Conservation (phyloP, 75 land plant species). For the Isoetes taiwanensis region DNA sequence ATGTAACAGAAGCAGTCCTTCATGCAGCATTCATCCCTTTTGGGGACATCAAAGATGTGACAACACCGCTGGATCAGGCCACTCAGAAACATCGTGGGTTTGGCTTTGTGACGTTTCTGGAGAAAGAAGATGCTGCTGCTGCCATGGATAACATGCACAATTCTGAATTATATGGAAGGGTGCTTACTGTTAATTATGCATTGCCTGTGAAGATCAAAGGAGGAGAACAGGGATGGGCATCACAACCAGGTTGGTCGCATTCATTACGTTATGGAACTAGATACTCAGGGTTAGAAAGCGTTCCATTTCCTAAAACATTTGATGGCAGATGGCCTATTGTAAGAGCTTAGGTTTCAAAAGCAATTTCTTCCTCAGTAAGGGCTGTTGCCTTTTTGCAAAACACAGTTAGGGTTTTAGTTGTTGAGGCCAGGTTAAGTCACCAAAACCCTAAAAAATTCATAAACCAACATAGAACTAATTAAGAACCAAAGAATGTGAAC, state of each 20-base stretch:
- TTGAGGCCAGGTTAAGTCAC: no score
- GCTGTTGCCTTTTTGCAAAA: no score
- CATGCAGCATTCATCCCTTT: conserved; percentile 94
- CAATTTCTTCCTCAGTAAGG: no score
- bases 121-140: conserved; percentile 85
- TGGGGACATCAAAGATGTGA: conserved; percentile 94
- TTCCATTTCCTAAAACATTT: no score
- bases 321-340: no score
- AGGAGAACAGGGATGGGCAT: conserved; percentile 99
- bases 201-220: conserved; percentile 91
- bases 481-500: no score
- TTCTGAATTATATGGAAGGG: conserved; percentile 92
- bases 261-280: no score
- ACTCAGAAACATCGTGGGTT: conserved; percentile 98
- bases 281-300: no score
- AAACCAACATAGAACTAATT: no score
- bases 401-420: no score
- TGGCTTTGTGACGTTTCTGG: conserved; percentile 92
- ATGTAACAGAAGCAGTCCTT: conserved; percentile 73
- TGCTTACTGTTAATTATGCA: conserved; percentile 92
- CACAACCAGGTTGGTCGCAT: conserved; percentile 85
- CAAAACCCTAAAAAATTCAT: no score
- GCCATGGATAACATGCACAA: conserved; percentile 99
- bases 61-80: conserved; percentile 84
- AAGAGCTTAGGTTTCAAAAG: no score